Evolutionary conservation across 1,284 basidiomycete genomes (phyloP).

Genomic region (Retiboletus flavoniger): DNA sequence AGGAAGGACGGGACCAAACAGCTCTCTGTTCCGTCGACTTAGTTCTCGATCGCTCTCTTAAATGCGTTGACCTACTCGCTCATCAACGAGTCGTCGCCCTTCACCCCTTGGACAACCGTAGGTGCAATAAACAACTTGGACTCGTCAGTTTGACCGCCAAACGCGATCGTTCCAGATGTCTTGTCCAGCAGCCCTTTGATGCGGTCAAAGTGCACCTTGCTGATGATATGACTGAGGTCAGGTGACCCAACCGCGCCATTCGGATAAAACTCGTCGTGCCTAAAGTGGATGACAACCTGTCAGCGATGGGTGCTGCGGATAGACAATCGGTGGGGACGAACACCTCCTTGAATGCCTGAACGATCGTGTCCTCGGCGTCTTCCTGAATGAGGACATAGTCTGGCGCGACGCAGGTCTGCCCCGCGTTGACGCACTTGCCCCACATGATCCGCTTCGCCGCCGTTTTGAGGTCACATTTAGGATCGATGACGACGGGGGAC

Average conservation of each 20-base stretch:
- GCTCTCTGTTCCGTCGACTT: slow-evolving; percentile 43
- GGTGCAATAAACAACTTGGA: slow-evolving; percentile 61
- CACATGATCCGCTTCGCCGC: slow-evolving; percentile 70
- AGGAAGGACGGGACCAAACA: slow-evolving; percentile 78
- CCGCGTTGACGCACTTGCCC: slow-evolving; percentile 77
- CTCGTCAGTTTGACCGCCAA: slow-evolving; percentile 70
- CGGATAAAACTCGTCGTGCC: slow-evolving; percentile 54
- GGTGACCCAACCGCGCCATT: slow-evolving; percentile 46
- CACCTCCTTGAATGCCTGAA: slow-evolving; percentile 62
- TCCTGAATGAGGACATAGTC: slow-evolving; percentile 80
- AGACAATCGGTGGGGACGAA: slow-evolving; percentile 33
- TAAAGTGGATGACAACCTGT: slow-evolving; percentile 20
- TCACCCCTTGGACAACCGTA: slow-evolving; percentile 65
- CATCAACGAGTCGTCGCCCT: slow-evolving; percentile 68
- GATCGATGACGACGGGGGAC: slow-evolving; percentile 76
- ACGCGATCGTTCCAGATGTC: slow-evolving; percentile 69
- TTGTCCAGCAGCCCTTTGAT: slow-evolving; percentile 62
- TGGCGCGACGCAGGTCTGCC: slow-evolving; percentile 73
- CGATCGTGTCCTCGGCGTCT: slow-evolving; percentile 60
- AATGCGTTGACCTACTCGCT: slow-evolving; percentile 53
- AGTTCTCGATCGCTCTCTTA: slow-evolving; percentile 1
- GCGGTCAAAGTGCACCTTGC: slow-evolving; percentile 56
- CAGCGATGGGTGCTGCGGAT: background rate
- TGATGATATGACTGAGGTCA: slow-evolving; percentile 52
- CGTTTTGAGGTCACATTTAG: slow-evolving; percentile 57